These are phyloP conservation scores for Echinochloa phyllopogon DNA, from an alignment of 176 grass and related monocot species.

Conservation along the genomic window DNA sequence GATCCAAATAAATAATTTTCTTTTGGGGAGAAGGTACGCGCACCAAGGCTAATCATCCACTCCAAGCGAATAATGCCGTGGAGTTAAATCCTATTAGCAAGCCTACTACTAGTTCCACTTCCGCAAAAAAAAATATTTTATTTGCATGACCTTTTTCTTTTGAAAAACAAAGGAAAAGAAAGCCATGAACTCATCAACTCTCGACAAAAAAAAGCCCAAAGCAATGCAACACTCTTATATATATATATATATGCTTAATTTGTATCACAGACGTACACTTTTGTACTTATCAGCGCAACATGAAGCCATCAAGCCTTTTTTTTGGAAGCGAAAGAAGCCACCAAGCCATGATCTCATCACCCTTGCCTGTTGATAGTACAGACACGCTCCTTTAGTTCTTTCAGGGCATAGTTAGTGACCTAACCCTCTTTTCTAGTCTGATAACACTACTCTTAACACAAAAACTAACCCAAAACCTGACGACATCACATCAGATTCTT, in stretches of 20 bases:
- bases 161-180: not conserved
- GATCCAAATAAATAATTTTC: not conserved
- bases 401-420: not conserved
- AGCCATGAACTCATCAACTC: not conserved
- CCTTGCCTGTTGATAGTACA: not conserved
- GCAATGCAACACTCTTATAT: not conserved
- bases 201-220: slow-evolving; percentile 27
- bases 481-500: not conserved
- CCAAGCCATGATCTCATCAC: not conserved
- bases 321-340: no score
- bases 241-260: no score
- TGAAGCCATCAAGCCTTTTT: not conserved
- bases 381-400: not conserved
- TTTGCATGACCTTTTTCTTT: not conserved
- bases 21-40: slow-evolving; percentile 13
- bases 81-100: not conserved
- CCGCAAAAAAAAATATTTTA: not conserved
- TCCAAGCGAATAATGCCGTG: not conserved
- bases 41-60: not conserved
- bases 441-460: not conserved
- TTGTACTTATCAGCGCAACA: not conserved
- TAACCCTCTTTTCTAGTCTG: not conserved
- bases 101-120: slow-evolving; percentile 11
- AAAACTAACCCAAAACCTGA: not conserved
- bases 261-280: slow-evolving; percentile 1